phyloP scores from a whole-genome alignment of 2,329 filamentous ascomycete species.

The Mycogone perniciosa region DNA sequence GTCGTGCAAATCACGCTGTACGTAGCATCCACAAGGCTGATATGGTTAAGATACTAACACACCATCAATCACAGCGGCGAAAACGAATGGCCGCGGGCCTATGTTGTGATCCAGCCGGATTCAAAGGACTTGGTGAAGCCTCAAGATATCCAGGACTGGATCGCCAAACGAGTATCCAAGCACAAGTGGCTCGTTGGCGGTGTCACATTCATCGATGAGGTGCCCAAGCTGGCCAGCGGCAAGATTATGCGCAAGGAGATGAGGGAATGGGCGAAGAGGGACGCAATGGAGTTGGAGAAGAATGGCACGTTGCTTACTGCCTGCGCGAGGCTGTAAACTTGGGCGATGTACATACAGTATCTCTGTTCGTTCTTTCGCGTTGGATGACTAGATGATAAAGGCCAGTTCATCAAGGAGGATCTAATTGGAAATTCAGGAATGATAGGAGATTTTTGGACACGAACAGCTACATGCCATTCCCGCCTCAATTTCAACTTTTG shows the following conservation, averaged over 20 bases:
- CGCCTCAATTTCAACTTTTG: too few species aligned
- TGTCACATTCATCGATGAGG: conserved; percentile 48
- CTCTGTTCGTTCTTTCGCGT: neutral
- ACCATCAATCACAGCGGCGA: conserved; percentile 26
- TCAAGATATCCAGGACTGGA: conserved; percentile 44
- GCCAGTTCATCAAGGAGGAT: too few species aligned
- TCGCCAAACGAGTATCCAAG: conserved; percentile 41
- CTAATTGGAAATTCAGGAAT: too few species aligned
- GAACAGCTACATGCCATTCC: too few species aligned
- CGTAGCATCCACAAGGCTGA: conserved; percentile 8
- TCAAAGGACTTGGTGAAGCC: conserved; percentile 39
- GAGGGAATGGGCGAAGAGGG: conserved; percentile 51
- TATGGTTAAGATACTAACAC: conserved; percentile 1
- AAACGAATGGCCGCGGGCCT: conserved; percentile 48
- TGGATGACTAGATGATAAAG: neutral
- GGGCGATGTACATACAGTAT: neutral
- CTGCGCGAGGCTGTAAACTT: conserved; percentile 1
- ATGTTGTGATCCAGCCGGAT: conserved; percentile 43
- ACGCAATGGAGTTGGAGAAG: conserved; percentile 31
- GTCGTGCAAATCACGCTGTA: conserved; percentile 47
- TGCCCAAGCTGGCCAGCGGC: conserved; percentile 51
- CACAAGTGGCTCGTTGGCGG: conserved; percentile 48
- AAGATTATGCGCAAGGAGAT: conserved; percentile 53
- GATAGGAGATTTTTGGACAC: too few species aligned
- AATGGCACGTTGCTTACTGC: conserved; percentile 2